phyloP scores from a whole-genome alignment of 139 green algal species.

The Zygnema circumcarinatum region DNA sequence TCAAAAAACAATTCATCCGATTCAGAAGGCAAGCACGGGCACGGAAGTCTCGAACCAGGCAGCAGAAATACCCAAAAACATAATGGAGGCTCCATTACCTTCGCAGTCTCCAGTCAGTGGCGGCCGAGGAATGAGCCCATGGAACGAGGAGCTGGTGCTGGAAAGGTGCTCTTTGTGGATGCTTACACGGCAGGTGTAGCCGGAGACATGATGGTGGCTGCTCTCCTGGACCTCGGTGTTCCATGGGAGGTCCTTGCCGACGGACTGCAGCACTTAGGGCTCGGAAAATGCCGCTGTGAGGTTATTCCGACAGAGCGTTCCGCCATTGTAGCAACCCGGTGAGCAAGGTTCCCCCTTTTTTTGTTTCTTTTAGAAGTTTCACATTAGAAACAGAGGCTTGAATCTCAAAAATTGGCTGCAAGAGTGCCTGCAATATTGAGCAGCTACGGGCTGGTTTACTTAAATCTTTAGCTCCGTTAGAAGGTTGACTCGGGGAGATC shows the following conservation, averaged over 20 bases:
- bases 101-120: slow-evolving; percentile 12
- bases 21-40: background rate
- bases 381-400: no score
- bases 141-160: slow-evolving; percentile 4
- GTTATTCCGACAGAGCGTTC: slow-evolving; percentile 15
- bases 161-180: slow-evolving; percentile 53
- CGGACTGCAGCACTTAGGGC: background rate
- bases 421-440: no score
- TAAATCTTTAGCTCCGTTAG: no score
- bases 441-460: no score
- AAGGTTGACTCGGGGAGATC: no score
- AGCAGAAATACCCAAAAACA: slow-evolving; percentile 5
- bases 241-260: slow-evolving; percentile 51
- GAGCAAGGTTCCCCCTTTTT: background rate
- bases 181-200: slow-evolving; percentile 38
- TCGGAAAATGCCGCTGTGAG: background rate
- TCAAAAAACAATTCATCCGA: background rate
- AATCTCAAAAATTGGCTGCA: no score
- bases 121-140: slow-evolving; percentile 19
- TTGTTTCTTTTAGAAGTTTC: background rate
- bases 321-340: slow-evolving; percentile 21
- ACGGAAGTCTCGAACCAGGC: background rate
- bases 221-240: slow-evolving; percentile 91
- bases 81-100: background rate
- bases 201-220: slow-evolving; percentile 69